Evolutionary conservation across 2,329 filamentous ascomycete species (phyloP), one percentile per base, ranked within the genome.

Genomic region (Ilyonectria destructans): DNA sequence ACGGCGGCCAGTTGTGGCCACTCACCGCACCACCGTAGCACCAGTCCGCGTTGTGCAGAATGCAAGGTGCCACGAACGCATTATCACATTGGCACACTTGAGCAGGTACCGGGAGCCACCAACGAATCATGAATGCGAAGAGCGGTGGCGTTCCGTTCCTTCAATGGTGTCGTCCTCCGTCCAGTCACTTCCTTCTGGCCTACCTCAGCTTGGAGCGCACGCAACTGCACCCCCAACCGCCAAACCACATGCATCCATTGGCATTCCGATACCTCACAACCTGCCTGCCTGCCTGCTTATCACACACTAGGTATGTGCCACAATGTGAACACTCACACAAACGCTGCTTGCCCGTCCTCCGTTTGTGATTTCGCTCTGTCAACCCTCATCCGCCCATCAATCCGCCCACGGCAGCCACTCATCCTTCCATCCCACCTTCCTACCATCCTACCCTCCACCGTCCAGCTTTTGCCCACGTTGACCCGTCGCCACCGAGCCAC

Each of bases 1-100:
- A 73, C 72, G 58, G 65, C 58, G 64, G 67, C 67, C 74, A 74
- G 66, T 70, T 69, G 62, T 75, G 68, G 58, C 64, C 62, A 63
- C 62, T 62, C 65, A 61, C 57, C 58, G 62, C 68, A 59, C 60
- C 69, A 64, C 67, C 63, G 65, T 69, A 37, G 63, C 58, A 72
- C 64, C 59, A 46, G 45, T 58, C 19, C 23, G 40, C n/a, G 26
- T 59, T 61, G 58, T 62, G 63, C 63, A 66, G 58, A 49, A 49
- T 6, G 15, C 40, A 61, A 57, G 63, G 45, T 45, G 12, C 19
- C 26, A 61, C 51, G 52, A 66, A 60, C 43, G 63, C 63, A 61
- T 66, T 52, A 66, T 66, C 63, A 66, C 57, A 57, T 15, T 21
- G 40, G 19, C 58, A 52, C 57, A 52, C 43, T 35, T 40, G 29